Conservation (phyloP, 306 rosid genomes). For the Rosa multiflora region DNA sequence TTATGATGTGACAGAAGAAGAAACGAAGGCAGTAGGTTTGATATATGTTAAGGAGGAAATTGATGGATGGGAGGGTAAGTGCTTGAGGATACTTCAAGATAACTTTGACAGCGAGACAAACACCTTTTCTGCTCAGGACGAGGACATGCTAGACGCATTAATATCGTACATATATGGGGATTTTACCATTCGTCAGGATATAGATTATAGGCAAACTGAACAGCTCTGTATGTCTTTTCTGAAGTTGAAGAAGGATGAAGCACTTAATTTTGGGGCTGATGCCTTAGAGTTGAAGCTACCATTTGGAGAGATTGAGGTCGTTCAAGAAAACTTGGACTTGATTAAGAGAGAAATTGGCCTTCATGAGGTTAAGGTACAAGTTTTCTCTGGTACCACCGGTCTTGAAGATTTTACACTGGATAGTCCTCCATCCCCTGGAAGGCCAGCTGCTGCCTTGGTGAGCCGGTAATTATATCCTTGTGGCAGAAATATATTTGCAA, state of each 20-base stretch:
- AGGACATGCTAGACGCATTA: conserved; percentile 60
- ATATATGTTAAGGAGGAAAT: conserved; percentile 75
- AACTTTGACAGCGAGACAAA: conserved; percentile 44
- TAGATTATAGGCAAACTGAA: conserved; percentile 54
- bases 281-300: conserved; percentile 80
- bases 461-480: conserved; percentile 23
- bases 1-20: conserved; percentile 44
- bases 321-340: conserved; percentile 68
- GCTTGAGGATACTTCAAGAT: conserved; percentile 61
- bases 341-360: conserved; percentile 78
- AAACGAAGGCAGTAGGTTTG: conserved; percentile 51
- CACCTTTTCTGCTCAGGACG: conserved; percentile 47
- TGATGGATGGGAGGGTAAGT: conserved; percentile 87
- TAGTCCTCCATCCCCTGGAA: conserved; percentile 90
- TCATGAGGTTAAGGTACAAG: conserved; percentile 51
- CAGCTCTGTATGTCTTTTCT: conserved; percentile 83
- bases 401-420: conserved; percentile 64
- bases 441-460: conserved; percentile 76
- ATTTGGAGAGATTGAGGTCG: conserved; percentile 83
- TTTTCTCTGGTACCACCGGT: conserved; percentile 49
- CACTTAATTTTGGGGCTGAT: conserved; percentile 57
- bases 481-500: not conserved
- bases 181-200: conserved; percentile 53
- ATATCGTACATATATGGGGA: conserved; percentile 25
- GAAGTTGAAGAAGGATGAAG: conserved; percentile 79